A percentile compares a stretch with the other conserved stretches of the same genome.
Conservation (phyloP, 139 green algal genomes). For the Chlamydomonas sphaeroides region DNA sequence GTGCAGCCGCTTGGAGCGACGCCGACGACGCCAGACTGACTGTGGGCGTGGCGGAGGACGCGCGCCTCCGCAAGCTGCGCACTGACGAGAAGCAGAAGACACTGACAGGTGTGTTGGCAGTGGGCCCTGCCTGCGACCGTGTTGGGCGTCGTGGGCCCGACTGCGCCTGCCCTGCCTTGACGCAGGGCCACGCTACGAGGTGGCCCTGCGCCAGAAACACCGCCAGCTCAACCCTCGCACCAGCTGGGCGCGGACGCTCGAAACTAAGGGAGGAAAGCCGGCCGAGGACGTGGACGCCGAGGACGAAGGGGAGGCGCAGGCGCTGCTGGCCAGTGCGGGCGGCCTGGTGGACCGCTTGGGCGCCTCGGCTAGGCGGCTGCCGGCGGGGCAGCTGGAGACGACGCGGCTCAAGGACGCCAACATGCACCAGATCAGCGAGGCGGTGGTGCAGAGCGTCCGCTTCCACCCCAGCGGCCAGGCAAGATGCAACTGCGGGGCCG, state of each 20-base stretch:
- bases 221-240: constrained; percentile 72
- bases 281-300: background rate
- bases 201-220: constrained; percentile 79
- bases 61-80: constrained; percentile 77
- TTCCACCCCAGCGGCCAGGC: constrained; percentile 81
- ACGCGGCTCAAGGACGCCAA: constrained; percentile 86
- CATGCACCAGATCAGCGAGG: constrained; percentile 59
- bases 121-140: no score
- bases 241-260: constrained; percentile 60
- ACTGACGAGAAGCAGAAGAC: constrained; percentile 61
- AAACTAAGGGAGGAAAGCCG: no score
- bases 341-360: constrained; percentile 48
- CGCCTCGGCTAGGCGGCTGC: constrained; percentile 4
- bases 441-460: constrained; percentile 76
- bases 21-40: constrained; percentile 59
- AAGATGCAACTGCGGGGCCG: no score
- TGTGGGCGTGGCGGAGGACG: constrained; percentile 62
- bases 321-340: constrained; percentile 43
- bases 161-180: background rate
- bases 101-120: constrained; percentile 53
- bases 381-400: constrained; percentile 66
- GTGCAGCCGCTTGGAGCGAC: constrained; percentile 75
- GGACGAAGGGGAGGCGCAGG: constrained; percentile 4
- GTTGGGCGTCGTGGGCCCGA: no score
- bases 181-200: constrained; percentile 75